phyloP scores from a whole-genome alignment of 164 flowering plant genomes.

The Aristolochia contorta region DNA sequence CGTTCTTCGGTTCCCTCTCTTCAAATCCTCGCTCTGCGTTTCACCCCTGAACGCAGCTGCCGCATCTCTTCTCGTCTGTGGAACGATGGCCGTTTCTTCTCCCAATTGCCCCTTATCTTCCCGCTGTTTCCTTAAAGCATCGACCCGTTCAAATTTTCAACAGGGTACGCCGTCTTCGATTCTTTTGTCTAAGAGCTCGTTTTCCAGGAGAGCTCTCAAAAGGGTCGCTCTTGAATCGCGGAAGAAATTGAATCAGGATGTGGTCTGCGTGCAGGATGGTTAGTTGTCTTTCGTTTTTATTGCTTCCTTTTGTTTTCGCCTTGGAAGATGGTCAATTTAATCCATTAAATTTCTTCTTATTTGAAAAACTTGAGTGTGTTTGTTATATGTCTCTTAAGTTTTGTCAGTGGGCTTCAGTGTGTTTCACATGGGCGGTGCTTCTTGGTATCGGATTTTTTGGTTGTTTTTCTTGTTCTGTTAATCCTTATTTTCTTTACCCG shows the following conservation, averaged over 20 bases:
- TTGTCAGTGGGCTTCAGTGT: not conserved
- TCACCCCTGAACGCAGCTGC: not conserved
- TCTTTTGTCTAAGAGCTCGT: too few species aligned
- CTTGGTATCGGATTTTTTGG: not conserved
- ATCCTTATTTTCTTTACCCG: not conserved
- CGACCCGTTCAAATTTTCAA: not conserved
- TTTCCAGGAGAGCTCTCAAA: slow-evolving; percentile 6
- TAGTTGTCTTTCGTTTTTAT: slow-evolving; percentile 4
- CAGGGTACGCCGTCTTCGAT: too few species aligned
- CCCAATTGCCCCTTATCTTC: slow-evolving; percentile 12
- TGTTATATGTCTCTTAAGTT: too few species aligned
- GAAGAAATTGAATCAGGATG: slow-evolving; percentile 6
- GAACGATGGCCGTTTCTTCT: slow-evolving; percentile 11
- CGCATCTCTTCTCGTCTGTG: not conserved
- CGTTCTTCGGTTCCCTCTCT: slow-evolving; percentile 2
- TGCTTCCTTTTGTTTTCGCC: slow-evolving; percentile 1
- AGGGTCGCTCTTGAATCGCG: slow-evolving; percentile 7
- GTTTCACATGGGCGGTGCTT: not conserved
- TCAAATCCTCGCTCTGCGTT: not conserved
- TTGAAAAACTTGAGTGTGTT: too few species aligned
- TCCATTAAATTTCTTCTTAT: too few species aligned
- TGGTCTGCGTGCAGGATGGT: slow-evolving; percentile 21
- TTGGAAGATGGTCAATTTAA: too few species aligned
- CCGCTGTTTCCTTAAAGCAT: slow-evolving; percentile 6
- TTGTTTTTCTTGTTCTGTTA: not conserved